Conservation (phyloP, 2,329 filamentous ascomycete species). For the Fusarium citri region DNA sequence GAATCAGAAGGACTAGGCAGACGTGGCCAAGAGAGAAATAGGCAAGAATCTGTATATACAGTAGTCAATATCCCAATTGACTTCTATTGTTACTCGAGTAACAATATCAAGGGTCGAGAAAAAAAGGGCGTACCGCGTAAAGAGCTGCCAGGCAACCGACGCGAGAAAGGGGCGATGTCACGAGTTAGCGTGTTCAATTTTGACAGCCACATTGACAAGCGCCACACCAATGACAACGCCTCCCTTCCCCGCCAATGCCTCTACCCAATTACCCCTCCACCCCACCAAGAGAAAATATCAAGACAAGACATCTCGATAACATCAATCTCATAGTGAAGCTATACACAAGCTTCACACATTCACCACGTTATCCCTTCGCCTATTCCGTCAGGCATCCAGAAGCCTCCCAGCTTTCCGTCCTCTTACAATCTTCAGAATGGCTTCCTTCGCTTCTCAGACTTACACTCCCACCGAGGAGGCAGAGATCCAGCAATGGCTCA, state of each 20-base stretch:
- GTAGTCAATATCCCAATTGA: neutral
- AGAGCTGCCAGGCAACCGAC: slow-evolving; percentile 45
- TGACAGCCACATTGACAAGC: slow-evolving; percentile 2
- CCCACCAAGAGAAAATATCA: slow-evolving; percentile 43
- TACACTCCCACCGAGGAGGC: slow-evolving; percentile 85
- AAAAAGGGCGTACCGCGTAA: slow-evolving; percentile 30
- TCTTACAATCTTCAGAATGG: slow-evolving; percentile 63
- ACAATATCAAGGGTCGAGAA: slow-evolving; percentile 16
- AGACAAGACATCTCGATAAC: slow-evolving; percentile 13
- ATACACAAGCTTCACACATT: slow-evolving; percentile 39
- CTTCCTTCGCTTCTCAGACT: slow-evolving; percentile 72
- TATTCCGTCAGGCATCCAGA: slow-evolving; percentile 49
- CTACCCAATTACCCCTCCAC: slow-evolving; percentile 38
- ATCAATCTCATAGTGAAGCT: slow-evolving; percentile 40
- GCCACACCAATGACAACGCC: slow-evolving; percentile 1
- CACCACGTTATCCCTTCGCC: slow-evolving; percentile 59
- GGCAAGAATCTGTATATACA: neutral
- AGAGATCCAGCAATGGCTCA: slow-evolving; percentile 91
- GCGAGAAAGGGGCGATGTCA: slow-evolving; percentile 53
- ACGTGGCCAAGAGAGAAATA: neutral
- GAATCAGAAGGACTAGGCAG: neutral
- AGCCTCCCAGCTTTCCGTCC: slow-evolving; percentile 54
- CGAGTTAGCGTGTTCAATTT: slow-evolving; percentile 42
- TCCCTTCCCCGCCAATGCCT: slow-evolving; percentile 3
- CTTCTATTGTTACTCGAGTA: neutral